phyloP scores from a whole-genome alignment of 2,329 filamentous ascomycete genomes.

The Colletotrichum lentis region DNA sequence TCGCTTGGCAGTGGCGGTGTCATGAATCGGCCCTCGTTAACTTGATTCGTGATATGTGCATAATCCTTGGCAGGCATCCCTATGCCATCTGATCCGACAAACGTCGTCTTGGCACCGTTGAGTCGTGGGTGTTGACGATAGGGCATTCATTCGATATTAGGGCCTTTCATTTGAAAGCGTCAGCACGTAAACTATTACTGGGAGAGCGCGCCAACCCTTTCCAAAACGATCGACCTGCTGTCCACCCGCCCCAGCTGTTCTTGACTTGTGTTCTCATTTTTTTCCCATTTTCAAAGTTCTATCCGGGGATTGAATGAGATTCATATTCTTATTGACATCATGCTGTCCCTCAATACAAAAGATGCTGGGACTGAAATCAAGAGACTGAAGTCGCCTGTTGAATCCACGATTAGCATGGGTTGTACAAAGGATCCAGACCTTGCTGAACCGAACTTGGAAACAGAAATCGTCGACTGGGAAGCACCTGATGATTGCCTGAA shows the following conservation, averaged over 20 bases:
- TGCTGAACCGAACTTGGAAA: neutral
- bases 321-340: neutral
- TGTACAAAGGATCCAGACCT: neutral
- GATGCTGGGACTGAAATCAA: neutral
- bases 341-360: neutral
- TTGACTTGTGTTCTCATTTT: too few relatives aligned
- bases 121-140: neutral
- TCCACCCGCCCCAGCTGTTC: too few relatives aligned
- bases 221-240: too few relatives aligned
- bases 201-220: too few relatives aligned
- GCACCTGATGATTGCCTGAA: conserved; percentile 64
- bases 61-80: neutral
- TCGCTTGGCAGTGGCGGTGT: too few relatives aligned
- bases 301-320: too few relatives aligned
- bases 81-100: neutral
- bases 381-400: neutral
- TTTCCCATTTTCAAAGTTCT: too few relatives aligned
- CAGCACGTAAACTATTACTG: too few relatives aligned
- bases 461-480: conserved; percentile 64
- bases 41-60: conserved; percentile 9
- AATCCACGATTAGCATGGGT: neutral
- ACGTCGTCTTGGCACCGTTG: neutral
- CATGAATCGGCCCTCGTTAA: neutral
- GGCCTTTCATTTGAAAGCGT: too few relatives aligned
- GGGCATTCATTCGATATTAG: too few relatives aligned